Base-by-base conservation (phyloP, 2,329 filamentous ascomycete genomes). In the Aureobasidium pullulans region DNA sequence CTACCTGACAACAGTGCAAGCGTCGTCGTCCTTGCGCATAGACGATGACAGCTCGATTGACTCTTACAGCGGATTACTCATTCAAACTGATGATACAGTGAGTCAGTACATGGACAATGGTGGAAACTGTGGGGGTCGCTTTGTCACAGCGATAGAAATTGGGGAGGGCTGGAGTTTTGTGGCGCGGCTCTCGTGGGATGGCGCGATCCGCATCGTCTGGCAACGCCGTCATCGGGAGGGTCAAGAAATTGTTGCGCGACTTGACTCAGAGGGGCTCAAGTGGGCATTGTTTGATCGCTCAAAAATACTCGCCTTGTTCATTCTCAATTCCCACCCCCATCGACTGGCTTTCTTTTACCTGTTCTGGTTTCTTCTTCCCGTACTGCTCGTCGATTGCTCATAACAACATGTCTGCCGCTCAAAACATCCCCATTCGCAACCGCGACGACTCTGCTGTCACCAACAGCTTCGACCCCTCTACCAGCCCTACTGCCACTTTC, bases 401-500 rank as follows among this genome's bases (percentile, higher is more conserved):
- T n/a, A 61, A 65, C 44, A 59, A 39, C 53, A 73, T 72, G 71
- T 66, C 69, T 47, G 62, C 63, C 46, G 69, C 70, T 42, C 63
- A 64, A 59, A 65, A 71, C 61, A 73, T 73, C 59, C 71, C 71
- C 44, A 61, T 64, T 23, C 67, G 68, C 59, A 66, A 66, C 57
- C 65, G 63, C 62, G 60, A 62, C 60, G 42, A 49, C 53, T 63
- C 67, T 40, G 66, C 68, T 46, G 72, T 75, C 49, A 72, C 71
- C 53, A 73, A 70, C 66, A 72, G 69, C 31, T 72, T 65, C 59
- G 65, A 64, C 46, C 65, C 46, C 42, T 62, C 46, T 56, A 79
- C 71, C 77, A 86, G 69, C 84, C 82, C 69, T 57, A 82, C 80
- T 48, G 79, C 87, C 47, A 84, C 84, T 54, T 92, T 94, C 73